Percentiles rank a stretch among this genome's conserved stretches.
Evolutionary conservation across 2,329 filamentous ascomycete genomes (phyloP).

Genomic region (Fusarium sp.): DNA sequence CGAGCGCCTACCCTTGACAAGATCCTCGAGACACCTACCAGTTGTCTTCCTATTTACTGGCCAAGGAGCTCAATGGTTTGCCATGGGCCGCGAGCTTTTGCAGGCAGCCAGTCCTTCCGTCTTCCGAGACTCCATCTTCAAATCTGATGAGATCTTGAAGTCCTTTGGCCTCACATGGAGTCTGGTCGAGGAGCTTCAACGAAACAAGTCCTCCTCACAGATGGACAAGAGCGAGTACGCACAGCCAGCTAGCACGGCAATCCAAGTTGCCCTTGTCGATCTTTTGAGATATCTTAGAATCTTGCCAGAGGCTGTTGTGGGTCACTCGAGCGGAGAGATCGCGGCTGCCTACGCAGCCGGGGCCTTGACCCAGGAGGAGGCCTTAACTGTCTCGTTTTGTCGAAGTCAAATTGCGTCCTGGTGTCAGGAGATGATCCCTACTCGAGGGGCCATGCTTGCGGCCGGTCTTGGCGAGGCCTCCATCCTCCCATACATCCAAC

Average conservation of each 20-base stretch:
- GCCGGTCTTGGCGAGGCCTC: not conserved
- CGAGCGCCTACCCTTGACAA: fast-evolving
- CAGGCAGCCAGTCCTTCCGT: not conserved
- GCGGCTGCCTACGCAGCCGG: conserved; percentile 49
- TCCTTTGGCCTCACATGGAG: conserved; percentile 12
- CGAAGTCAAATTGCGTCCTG: conserved; percentile 38
- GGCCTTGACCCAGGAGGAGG: conserved; percentile 32
- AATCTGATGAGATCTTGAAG: not conserved
- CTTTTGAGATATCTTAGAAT: conserved; percentile 38
- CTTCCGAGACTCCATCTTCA: not conserved
- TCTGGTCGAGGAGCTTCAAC: conserved; percentile 9
- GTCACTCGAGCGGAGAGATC: conserved; percentile 53
- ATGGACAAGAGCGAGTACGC: conserved; percentile 9
- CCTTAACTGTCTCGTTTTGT: conserved; percentile 47
- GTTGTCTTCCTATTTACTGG: conserved; percentile 28
- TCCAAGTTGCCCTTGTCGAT: conserved; percentile 27
- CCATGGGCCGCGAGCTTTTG: conserved; percentile 18
- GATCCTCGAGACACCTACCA: not conserved
- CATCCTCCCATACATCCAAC: not conserved
- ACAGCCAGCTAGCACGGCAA: conserved; percentile 17
- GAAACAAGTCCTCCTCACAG: not conserved
- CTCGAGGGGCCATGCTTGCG: conserved; percentile 11
- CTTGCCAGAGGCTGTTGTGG: conserved; percentile 43
- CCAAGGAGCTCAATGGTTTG: conserved; percentile 26
- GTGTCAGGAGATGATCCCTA: not conserved